phyloP scores from a whole-genome alignment of 1,284 basidiomycete species.

The Porodaedalea pini region DNA sequence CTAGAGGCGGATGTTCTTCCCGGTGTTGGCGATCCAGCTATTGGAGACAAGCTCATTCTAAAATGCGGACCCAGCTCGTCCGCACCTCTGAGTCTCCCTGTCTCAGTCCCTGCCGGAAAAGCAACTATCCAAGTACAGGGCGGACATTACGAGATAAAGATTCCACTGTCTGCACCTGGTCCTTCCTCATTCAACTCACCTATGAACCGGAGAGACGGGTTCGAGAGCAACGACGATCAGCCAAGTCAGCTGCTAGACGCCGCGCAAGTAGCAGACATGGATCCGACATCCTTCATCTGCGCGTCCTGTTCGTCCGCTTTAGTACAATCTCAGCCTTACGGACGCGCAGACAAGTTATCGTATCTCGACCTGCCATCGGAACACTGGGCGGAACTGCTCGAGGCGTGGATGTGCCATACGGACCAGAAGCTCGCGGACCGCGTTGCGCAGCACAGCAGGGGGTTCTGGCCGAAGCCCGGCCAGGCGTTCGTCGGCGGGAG shows the following conservation, averaged over 20 bases:
- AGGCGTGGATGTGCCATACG: conserved; percentile 97
- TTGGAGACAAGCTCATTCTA: conserved; percentile 55
- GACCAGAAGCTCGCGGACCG: conserved; percentile 80
- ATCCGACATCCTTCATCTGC: conserved; percentile 64
- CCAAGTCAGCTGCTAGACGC: conserved; percentile 61
- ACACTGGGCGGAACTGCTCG: conserved; percentile 95
- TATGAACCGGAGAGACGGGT: conserved; percentile 12
- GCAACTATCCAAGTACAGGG: conserved; percentile 53
- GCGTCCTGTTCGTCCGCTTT: conserved; percentile 74
- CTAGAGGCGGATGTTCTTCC: conserved; percentile 28
- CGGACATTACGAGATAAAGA: conserved; percentile 70
- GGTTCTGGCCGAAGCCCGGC: conserved; percentile 73
- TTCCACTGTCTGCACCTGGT: conserved; percentile 34
- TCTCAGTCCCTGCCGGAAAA: conserved; percentile 55
- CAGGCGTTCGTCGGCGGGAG: conserved; percentile 83
- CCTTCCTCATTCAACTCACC: neutral
- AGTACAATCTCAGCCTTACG: conserved; percentile 39
- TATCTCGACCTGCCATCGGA: conserved; percentile 91
- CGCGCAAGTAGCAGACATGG: conserved; percentile 48
- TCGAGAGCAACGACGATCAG: conserved; percentile 29
- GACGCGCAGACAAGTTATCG: conserved; percentile 34
- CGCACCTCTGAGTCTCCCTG: conserved; percentile 62
- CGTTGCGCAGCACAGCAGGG: conserved; percentile 59
- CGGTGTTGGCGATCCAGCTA: conserved; percentile 32
- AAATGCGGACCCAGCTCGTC: conserved; percentile 56